Base-by-base conservation (phyloP, 1,284 basidiomycete genomes). In the Sporisorium scitamineum region DNA sequence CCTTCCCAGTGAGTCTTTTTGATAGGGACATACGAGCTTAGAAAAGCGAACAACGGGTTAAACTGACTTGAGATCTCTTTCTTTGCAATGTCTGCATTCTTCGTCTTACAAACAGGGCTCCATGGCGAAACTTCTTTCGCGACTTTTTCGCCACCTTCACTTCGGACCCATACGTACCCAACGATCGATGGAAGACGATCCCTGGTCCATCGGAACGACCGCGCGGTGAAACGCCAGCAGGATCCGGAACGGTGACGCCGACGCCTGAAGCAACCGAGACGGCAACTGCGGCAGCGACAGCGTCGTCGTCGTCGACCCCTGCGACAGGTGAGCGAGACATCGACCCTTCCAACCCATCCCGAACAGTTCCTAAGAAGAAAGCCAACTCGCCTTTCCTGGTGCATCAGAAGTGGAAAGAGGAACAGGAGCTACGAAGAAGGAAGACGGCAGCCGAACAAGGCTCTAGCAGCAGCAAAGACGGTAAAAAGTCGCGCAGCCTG, bases 91-190 rank as follows among this genome's bases (percentile, higher is more conserved):
- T 18, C 32, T 31, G 27, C 24, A 52, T 20, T 16, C n/a, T n/a
- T 4, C 7, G 39, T 20, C 20, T n/a, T 4, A 10, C 16, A 9
- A 9, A 58, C 70, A 79, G 74, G 24, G 81, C 82, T n/a, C 72
- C 80, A 13, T 84, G 81, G 81, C 62, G 83, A 39, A 80, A 82
- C 68, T 85, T 85, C 54, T 71, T 84, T 56, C 70, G 78, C 13
- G 83, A 82, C 63, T 82, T 68, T 29, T 59, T 85, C 34, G 52
- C 58, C 31, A 64, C 70, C 27, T 85, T 84, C 61, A 54, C 64
- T 22, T 61, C 65, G 54, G 78, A 75, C 20, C 68, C 70, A 4
- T 70, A 72, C 58, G 59, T 57, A 14, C 22, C 74, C 42, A 73
- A 76, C 64, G 57, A 75, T 16, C 47, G 29, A 26, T 79, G 77